These are phyloP conservation scores for Pseudonectria foliicola DNA, from an alignment of 2,329 filamentous ascomycete genomes.

Conservation along the genomic window DNA sequence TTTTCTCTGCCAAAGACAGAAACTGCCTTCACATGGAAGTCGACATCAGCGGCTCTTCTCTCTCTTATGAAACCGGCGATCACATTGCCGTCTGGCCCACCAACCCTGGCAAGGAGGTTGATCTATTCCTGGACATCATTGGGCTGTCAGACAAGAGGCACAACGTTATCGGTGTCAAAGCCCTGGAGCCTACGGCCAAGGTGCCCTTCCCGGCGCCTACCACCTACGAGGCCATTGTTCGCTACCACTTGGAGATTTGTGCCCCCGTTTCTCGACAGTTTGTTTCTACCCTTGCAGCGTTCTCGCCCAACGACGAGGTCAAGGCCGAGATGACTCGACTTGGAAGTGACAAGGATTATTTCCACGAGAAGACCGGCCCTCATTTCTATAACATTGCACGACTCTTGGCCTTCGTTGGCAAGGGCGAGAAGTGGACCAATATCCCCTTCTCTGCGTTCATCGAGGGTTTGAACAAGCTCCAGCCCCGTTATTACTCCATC, in stretches of 20 bases:
- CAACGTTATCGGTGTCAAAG: conserved; percentile 79
- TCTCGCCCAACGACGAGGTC: conserved; percentile 75
- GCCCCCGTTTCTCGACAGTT: conserved; percentile 96
- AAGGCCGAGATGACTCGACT: conserved; percentile 86
- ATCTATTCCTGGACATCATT: conserved; percentile 76
- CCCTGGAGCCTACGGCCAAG: conserved; percentile 90
- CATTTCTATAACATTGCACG: conserved; percentile 87
- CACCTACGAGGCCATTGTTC: conserved; percentile 85
- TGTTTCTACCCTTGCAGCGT: conserved; percentile 76
- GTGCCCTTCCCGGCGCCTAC: conserved; percentile 96
- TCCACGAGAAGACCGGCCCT: conserved; percentile 74
- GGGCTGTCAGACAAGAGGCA: conserved; percentile 71
- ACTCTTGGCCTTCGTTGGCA: conserved; percentile 65
- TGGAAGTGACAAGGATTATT: conserved; percentile 91
- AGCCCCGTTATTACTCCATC: conserved; percentile 98
- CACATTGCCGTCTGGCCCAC: conserved; percentile 97
- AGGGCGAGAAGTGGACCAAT: conserved; percentile 69
- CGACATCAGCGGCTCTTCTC: conserved; percentile 79
- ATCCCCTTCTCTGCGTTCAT: conserved; percentile 94
- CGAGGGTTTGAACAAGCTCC: conserved; percentile 88
- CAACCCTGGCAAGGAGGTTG: conserved; percentile 86
- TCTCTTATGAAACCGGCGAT: conserved; percentile 92
- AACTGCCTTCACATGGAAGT: conserved; percentile 98
- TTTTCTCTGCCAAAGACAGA: conserved; percentile 82
- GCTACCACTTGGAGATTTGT: conserved; percentile 96